Evolutionary conservation across 2,329 filamentous ascomycete species (phyloP).

Genomic region (Sporothrix mexicana): DNA sequence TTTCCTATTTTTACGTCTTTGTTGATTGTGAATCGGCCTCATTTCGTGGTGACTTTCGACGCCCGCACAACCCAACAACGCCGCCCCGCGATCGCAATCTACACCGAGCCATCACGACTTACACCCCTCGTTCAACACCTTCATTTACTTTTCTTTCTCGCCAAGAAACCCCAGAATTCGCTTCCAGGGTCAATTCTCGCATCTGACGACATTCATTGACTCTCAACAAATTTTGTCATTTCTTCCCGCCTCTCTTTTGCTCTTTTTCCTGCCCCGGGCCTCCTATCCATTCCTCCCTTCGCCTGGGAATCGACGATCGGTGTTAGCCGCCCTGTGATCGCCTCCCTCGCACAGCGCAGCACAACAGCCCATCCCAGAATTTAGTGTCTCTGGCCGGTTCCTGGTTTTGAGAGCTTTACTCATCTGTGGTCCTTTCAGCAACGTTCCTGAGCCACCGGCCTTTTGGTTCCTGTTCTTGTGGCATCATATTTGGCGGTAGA

Average conservation of each 20-base stretch:
- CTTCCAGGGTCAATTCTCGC: neutral
- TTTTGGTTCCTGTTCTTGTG: constrained; percentile 6
- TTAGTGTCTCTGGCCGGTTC: neutral
- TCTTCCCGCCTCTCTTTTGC: neutral
- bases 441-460: neutral
- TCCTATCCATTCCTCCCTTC: neutral
- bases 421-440: constrained; percentile 13
- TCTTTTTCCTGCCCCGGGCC: no score
- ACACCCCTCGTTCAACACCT: neutral
- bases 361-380: neutral
- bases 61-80: neutral
- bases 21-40: neutral
- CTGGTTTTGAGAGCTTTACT: constrained; percentile 1
- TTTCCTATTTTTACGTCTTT: neutral
- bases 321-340: constrained; percentile 23
- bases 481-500: neutral
- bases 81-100: neutral
- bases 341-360: neutral
- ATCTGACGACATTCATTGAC: neutral
- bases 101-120: constrained; percentile 5
- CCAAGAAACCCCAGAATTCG: neutral
- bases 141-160: neutral
- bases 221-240: neutral
- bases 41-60: neutral
- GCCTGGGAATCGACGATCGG: constrained; percentile 15